These are phyloP conservation scores for Cytospora paraplurivora DNA, from an alignment of 2,329 filamentous ascomycete species.

Conservation along the genomic window DNA sequence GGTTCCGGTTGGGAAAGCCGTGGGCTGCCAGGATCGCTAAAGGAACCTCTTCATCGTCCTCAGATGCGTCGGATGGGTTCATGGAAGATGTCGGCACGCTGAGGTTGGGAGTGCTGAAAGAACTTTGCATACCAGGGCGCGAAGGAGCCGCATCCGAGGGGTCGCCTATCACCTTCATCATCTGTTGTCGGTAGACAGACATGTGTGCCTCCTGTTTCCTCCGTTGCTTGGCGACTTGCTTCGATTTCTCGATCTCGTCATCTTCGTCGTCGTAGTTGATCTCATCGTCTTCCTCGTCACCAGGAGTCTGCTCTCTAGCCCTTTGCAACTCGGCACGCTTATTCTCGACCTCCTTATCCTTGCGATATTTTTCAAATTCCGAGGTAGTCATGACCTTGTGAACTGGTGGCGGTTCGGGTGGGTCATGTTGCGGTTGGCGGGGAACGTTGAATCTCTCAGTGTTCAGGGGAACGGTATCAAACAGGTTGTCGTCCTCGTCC, in stretches of 20 bases:
- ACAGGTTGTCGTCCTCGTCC: slow-evolving; percentile 57
- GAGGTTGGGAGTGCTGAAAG: slow-evolving; percentile 56
- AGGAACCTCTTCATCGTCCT: slow-evolving; percentile 83
- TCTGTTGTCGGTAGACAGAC: slow-evolving; percentile 86
- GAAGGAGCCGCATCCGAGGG: slow-evolving; percentile 49
- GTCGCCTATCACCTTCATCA: slow-evolving; percentile 94
- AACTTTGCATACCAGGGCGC: slow-evolving; percentile 58
- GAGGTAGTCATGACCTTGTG: slow-evolving; percentile 89
- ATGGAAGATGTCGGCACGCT: slow-evolving; percentile 42
- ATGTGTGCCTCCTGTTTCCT: slow-evolving; percentile 89
- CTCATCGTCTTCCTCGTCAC: slow-evolving; percentile 66
- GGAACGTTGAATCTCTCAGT: slow-evolving; percentile 41
- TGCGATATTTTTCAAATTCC: slow-evolving; percentile 79
- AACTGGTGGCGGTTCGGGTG: slow-evolving; percentile 38
- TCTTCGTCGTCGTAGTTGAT: slow-evolving; percentile 72
- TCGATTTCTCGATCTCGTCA: slow-evolving; percentile 76
- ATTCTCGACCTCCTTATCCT: slow-evolving; percentile 65
- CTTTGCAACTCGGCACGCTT: slow-evolving; percentile 44
- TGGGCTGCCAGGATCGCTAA: slow-evolving; percentile 85
- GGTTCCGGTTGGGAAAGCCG: slow-evolving; percentile 79
- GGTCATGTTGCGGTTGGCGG: slow-evolving; percentile 38
- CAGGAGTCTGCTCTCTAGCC: slow-evolving; percentile 55
- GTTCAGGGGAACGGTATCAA: slow-evolving; percentile 46
- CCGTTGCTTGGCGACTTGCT: slow-evolving; percentile 72
- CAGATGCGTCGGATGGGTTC: slow-evolving; percentile 50